phyloP scores from a whole-genome alignment of 192 early-diverging fungal species.

The Coemansia sp. region DNA sequence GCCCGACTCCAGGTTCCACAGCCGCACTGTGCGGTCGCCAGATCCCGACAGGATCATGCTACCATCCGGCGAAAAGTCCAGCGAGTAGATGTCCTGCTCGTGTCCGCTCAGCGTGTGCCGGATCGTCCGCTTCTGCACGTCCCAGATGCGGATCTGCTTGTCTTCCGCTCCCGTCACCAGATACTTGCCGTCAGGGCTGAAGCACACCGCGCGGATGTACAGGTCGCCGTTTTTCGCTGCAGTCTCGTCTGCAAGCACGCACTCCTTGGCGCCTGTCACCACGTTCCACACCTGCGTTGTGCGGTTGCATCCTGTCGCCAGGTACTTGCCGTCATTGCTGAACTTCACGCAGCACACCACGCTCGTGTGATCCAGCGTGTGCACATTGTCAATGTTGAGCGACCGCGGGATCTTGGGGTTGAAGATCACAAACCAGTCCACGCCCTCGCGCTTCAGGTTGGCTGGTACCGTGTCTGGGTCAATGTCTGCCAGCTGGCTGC shows the following conservation, averaged over 20 bases:
- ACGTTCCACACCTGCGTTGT: constrained; percentile 89
- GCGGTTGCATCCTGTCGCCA: constrained; percentile 95
- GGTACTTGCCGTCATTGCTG: constrained; percentile 85
- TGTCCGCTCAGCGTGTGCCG: constrained; percentile 79
- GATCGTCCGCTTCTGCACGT: constrained; percentile 65
- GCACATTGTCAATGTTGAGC: constrained; percentile 68
- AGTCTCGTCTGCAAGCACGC: constrained; percentile 77
- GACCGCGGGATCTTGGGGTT: constrained; percentile 66
- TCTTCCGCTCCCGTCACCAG: constrained; percentile 97
- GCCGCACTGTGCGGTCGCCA: constrained; percentile 79
- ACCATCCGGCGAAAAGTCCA: constrained; percentile 94
- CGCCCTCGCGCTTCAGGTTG: constrained; percentile 75
- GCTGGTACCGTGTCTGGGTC: constrained; percentile 78
- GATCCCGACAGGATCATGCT: constrained; percentile 86
- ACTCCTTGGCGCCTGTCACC: constrained; percentile 73
- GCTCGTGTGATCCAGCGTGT: constrained; percentile 69
- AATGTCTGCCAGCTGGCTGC: constrained; percentile 68
- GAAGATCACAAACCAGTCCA: constrained; percentile 88
- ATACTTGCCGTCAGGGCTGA: constrained; percentile 87
- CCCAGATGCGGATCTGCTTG: constrained; percentile 87
- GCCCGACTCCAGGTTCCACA: constrained; percentile 86
- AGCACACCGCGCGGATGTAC: constrained; percentile 96
- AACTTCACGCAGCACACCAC: constrained; percentile 99
- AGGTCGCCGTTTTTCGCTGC: constrained; percentile 80
- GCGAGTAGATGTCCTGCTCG: constrained; percentile 94